Conservation (phyloP, 768 basidiomycete species). For the Boletus vermiculosoides region DNA sequence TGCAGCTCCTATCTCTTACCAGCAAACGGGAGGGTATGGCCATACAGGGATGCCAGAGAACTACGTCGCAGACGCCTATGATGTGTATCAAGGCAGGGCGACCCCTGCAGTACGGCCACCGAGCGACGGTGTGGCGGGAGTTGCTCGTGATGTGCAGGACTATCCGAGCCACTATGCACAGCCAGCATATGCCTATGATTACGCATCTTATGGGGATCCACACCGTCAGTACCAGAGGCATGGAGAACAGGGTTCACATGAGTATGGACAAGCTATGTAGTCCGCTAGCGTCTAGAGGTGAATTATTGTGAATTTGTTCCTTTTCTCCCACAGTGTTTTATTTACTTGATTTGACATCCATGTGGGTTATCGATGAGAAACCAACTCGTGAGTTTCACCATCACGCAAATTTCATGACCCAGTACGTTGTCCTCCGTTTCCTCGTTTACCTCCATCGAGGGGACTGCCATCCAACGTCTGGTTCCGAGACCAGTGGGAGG, state of each 20-base stretch:
- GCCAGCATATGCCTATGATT: constrained; percentile 28
- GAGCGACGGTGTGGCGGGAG: constrained; percentile 31
- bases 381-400: background rate
- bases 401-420: background rate
- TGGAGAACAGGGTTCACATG: constrained; percentile 27
- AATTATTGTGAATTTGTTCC: constrained; percentile 16
- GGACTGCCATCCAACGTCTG: background rate
- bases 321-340: constrained; percentile 24
- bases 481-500: background rate
- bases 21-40: constrained; percentile 26
- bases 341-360: constrained; percentile 25
- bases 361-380: background rate
- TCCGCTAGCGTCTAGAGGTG: constrained; percentile 12
- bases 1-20: constrained; percentile 59
- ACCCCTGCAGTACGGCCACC: constrained; percentile 35
- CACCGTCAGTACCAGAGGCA: constrained; percentile 32
- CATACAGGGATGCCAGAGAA: constrained; percentile 24
- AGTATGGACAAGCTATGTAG: constrained; percentile 36
- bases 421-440: background rate
- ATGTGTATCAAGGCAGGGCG: constrained; percentile 54
- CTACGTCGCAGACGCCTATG: constrained; percentile 46
- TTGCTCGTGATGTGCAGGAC: constrained; percentile 41
- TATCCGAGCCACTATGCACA: constrained; percentile 33
- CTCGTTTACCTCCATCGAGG: background rate
- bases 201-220: constrained; percentile 27